Evolutionary conservation across 257 asterid genomes (phyloP).

Genomic region (Agastache rugosa): DNA sequence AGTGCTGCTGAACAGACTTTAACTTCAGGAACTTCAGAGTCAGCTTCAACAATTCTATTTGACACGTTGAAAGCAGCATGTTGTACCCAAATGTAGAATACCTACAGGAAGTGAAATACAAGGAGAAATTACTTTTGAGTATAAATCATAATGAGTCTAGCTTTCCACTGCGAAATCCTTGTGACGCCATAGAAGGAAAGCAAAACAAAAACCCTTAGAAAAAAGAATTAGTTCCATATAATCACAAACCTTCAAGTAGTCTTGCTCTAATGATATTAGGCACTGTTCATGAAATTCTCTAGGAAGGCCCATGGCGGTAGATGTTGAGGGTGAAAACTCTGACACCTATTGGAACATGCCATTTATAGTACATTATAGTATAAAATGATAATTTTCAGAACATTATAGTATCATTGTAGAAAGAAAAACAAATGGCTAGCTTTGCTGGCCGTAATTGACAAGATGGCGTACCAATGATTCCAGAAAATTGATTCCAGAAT

Average conservation of each 20-base stretch:
- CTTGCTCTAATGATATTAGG: constrained; percentile 76
- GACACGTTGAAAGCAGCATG: constrained; percentile 79
- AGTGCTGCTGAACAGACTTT: constrained; percentile 80
- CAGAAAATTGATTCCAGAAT: constrained; percentile 72
- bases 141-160: constrained; percentile 34
- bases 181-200: constrained; percentile 30
- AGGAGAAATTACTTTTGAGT: constrained; percentile 22
- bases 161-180: constrained; percentile 25
- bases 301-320: constrained; percentile 94
- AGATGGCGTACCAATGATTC: constrained; percentile 74
- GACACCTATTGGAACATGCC: constrained; percentile 63
- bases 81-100: constrained; percentile 86
- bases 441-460: constrained; percentile 27
- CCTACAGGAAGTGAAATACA: constrained; percentile 48
- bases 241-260: constrained; percentile 79
- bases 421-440: constrained; percentile 33
- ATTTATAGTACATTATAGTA: constrained; percentile 8
- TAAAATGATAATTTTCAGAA: constrained; percentile 24
- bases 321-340: constrained; percentile 91
- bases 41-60: constrained; percentile 63
- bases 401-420: background rate
- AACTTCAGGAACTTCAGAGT: constrained; percentile 76
- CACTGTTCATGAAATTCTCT: constrained; percentile 93
- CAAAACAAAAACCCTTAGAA: constrained; percentile 32
- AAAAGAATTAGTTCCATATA: constrained; percentile 30